phyloP scores from a whole-genome alignment of 208 protist genomes.

The Crithidia brevicula region DNA sequence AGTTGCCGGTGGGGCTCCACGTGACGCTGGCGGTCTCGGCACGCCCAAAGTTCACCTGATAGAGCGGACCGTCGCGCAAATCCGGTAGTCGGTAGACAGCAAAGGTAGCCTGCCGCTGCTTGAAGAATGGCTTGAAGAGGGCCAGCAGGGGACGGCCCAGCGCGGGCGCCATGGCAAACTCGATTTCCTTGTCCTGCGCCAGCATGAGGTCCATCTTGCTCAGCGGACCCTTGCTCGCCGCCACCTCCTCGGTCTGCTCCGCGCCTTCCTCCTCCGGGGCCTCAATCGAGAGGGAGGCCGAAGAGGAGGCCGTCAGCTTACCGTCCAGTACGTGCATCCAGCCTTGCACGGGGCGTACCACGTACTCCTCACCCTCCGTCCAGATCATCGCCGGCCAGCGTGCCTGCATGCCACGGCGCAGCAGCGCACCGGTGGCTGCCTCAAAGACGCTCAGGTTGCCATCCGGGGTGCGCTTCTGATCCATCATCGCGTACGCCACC shows the following conservation, averaged over 20 bases:
- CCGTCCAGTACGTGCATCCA: conserved; percentile 78
- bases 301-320: conserved; percentile 26
- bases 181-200: conserved; percentile 81
- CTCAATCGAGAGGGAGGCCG: conserved; percentile 13
- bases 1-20: conserved; percentile 73
- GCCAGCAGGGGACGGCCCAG: conserved; percentile 64
- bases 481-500: conserved; percentile 82
- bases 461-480: conserved; percentile 72
- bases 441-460: conserved; percentile 82
- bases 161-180: conserved; percentile 56
- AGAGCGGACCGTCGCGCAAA: conserved; percentile 66
- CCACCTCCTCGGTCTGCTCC: background rate
- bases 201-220: conserved; percentile 81
- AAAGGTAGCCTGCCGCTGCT: conserved; percentile 71
- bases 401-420: conserved; percentile 77
- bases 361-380: conserved; percentile 62
- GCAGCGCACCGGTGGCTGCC: conserved; percentile 43
- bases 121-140: conserved; percentile 86
- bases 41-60: conserved; percentile 65
- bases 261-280: conserved; percentile 13
- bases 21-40: conserved; percentile 66
- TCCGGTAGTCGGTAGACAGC: conserved; percentile 76
- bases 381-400: conserved; percentile 85
- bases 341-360: conserved; percentile 72
- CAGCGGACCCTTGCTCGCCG: conserved; percentile 27